A percentile compares a stretch with the other conserved stretches of the same genome.
phyloP scores from a whole-genome alignment of 306 rosid genomes.

The Malus sieversii region DNA sequence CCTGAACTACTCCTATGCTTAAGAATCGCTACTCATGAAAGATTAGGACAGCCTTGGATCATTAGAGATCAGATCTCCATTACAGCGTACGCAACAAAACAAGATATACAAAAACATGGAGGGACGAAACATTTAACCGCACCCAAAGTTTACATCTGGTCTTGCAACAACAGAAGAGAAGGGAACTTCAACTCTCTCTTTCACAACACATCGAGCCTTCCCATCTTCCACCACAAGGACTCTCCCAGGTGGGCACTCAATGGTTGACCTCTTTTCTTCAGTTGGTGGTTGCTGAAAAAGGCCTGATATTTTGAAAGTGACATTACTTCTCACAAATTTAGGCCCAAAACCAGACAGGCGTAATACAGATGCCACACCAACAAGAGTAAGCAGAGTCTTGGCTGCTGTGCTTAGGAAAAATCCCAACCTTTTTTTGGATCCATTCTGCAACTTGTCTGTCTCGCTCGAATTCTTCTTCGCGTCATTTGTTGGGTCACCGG shows the following conservation, averaged over 20 bases:
- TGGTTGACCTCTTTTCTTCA: slow-evolving; percentile 20
- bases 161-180: slow-evolving; percentile 64
- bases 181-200: slow-evolving; percentile 95
- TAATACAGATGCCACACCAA: slow-evolving; percentile 63
- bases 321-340: slow-evolving; percentile 29
- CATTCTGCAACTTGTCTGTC: slow-evolving; percentile 26
- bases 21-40: not conserved
- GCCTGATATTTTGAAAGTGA: slow-evolving; percentile 24
- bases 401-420: slow-evolving; percentile 45
- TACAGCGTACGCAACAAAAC: not conserved
- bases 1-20: not conserved
- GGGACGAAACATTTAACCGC: slow-evolving; percentile 41
- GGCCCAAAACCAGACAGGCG: slow-evolving; percentile 67
- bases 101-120: slow-evolving; percentile 28
- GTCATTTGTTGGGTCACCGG: slow-evolving; percentile 28
- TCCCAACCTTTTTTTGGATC: slow-evolving; percentile 41
- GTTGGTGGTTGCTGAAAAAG: slow-evolving; percentile 27
- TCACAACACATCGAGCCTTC: slow-evolving; percentile 79
- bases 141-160: slow-evolving; percentile 93
- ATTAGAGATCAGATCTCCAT: slow-evolving; percentile 5
- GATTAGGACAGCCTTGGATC: slow-evolving; percentile 19
- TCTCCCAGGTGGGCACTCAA: slow-evolving; percentile 71
- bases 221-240: slow-evolving; percentile 60
- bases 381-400: slow-evolving; percentile 56
- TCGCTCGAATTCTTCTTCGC: slow-evolving; percentile 26